Evolutionary conservation across 2,329 filamentous ascomycete species (phyloP).

Genomic region (Hymenoscyphus fructigenus): DNA sequence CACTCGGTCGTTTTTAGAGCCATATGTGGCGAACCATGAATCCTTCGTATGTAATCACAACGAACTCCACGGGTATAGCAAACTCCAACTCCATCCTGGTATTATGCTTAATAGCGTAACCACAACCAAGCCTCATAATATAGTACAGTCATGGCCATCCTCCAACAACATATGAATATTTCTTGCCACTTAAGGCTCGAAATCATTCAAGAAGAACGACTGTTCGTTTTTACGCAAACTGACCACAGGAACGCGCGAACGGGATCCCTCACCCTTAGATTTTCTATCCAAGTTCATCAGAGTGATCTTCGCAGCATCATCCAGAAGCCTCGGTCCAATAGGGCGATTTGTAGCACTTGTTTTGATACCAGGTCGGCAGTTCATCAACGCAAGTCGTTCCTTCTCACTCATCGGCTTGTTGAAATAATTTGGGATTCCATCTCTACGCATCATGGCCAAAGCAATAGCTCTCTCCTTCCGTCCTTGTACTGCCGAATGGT

Average conservation of each 20-base stretch:
- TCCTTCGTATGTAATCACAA: neutral
- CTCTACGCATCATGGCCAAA: slow-evolving; percentile 4
- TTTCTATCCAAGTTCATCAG: neutral
- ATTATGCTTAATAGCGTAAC: neutral
- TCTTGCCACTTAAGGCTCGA: neutral
- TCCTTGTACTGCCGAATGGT: neutral
- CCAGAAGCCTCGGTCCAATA: neutral
- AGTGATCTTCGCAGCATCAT: neutral
- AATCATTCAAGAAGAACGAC: neutral
- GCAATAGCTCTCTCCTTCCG: neutral
- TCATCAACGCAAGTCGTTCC: neutral
- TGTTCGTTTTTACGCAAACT: neutral
- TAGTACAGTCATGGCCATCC: neutral
- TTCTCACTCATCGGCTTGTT: neutral
- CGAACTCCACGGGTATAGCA: neutral
- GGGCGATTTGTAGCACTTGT: neutral
- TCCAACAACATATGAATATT: neutral
- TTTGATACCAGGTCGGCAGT: neutral
- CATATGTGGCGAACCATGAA: neutral
- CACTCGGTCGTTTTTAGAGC: neutral
- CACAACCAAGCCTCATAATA: neutral
- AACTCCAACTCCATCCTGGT: neutral
- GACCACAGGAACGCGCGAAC: neutral
- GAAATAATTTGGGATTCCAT: slow-evolving; percentile 3
- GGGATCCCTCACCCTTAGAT: neutral